Conservation (phyloP, 1,284 basidiomycete species). For the Cryptococcus neoformans region DNA sequence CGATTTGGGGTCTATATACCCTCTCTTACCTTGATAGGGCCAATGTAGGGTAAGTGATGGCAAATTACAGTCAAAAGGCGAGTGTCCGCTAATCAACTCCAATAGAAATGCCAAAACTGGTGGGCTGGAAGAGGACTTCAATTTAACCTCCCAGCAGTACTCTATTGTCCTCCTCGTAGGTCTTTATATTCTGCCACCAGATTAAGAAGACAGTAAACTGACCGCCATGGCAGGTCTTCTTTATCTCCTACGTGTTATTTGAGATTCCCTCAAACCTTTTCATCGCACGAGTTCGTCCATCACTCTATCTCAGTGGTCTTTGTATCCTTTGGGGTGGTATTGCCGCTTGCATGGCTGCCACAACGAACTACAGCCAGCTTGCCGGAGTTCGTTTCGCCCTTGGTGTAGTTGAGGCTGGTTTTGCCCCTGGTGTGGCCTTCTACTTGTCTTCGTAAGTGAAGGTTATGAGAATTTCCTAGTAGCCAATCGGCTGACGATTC, state of each 20-base stretch:
- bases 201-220: conserved; percentile 1
- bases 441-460: conserved; percentile 22
- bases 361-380: conserved; percentile 32
- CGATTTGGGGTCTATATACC: conserved; percentile 47
- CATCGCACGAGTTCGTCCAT: conserved; percentile 35
- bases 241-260: conserved; percentile 35
- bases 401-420: conserved; percentile 44
- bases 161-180: conserved; percentile 37
- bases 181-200: conserved; percentile 23
- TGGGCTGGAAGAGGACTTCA: conserved; percentile 36
- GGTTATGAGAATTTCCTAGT: neutral
- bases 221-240: conserved; percentile 12
- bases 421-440: conserved; percentile 41
- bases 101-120: conserved; percentile 41
- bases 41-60: conserved; percentile 34
- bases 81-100: neutral
- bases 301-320: conserved; percentile 35
- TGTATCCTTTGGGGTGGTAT: conserved; percentile 43
- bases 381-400: conserved; percentile 40
- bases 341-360: conserved; percentile 39
- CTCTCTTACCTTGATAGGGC: conserved; percentile 46
- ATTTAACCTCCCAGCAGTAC: conserved; percentile 45
- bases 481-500: neutral
- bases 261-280: conserved; percentile 41
- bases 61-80: neutral